Evolutionary conservation across 208 protist genomes (phyloP), one percentile per base, ranked within the genome.

Genomic region (Porcisia deanei): DNA sequence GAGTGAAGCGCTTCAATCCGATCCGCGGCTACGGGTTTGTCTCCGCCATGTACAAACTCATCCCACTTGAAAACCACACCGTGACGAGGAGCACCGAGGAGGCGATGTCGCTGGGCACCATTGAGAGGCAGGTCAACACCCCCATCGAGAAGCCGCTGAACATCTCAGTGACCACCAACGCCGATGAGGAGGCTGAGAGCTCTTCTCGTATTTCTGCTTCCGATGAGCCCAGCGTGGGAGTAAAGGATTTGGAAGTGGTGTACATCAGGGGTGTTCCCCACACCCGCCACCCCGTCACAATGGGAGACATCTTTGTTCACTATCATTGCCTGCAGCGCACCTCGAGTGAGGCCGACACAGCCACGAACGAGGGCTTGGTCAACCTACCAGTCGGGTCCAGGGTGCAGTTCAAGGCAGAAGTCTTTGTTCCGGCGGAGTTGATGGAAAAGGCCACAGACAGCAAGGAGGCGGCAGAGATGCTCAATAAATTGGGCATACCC

Each of bases 1-100:
- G 82, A 2, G 87, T 94, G 37, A 91, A 90, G 78, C 88, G 88
- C n/a, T 93, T 89, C 77, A 90, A 90, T 49, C 88, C 84, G 16
- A 81, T 88, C 53, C 85, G 86, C 34, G 86, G 88, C 25, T 93
- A 89, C 70, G 87, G 87, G 14, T 91, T 91, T 73, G 76, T 91
- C 8, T 87, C 84, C 6, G 87, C 87, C 2, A 87, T 82, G 4
- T 75, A 86, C 68, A 77, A 88, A 54, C 78, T 91, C 37, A n/a
- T 80, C 16, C 69, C 63, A 3, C 54, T 77, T 7, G 47, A 57
- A 43, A 60, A 68, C 1, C 49, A 39, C 20, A 61, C 12, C 43
- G 10, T 39, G 39, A 34, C 7, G 53, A 39, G 20, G 39, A 22
- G 8, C 39, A 4, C 43, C 20, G 39, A 70, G 64, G 25, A 61